A percentile compares a stretch with the other conserved stretches of the same genome.
Conservation (phyloP, 148 eudicot genomes). For the Nyssa sinensis region DNA sequence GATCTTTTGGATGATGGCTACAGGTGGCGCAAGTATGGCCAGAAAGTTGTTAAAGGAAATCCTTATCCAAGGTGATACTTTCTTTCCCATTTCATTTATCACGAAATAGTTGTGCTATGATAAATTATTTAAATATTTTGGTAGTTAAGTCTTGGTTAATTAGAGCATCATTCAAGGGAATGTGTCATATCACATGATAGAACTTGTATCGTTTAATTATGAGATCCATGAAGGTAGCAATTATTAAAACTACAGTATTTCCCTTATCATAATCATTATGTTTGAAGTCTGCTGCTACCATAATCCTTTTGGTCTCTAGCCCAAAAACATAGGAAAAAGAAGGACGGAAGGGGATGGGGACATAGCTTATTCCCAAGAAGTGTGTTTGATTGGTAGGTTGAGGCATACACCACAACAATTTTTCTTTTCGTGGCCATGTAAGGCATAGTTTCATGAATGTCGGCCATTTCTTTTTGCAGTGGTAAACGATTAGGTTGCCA, state of each 20-base stretch:
- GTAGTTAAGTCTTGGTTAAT: not conserved
- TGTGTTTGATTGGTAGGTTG: not conserved
- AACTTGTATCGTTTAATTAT: not conserved
- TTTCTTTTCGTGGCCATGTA: too few species aligned
- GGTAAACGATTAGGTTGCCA: too few species aligned
- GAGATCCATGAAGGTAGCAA: not conserved
- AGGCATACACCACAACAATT: not conserved
- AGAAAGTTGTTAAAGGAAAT: constrained; percentile 94
- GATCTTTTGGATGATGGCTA: constrained; percentile 96
- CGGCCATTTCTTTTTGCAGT: too few species aligned
- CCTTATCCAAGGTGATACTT: constrained; percentile 74
- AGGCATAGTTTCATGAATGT: too few species aligned
- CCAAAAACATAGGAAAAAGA: too few species aligned
- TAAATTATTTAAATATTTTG: not conserved
- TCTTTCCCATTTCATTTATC: constrained; percentile 5
- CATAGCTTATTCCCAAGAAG: too few species aligned
- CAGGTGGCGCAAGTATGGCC: constrained; percentile 98
- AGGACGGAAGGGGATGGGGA: too few species aligned
- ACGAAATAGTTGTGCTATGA: not conserved
- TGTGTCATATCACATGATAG: not conserved
- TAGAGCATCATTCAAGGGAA: not conserved
- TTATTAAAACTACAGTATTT: not conserved
- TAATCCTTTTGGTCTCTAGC: not conserved
- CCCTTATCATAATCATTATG: not conserved
- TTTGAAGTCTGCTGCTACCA: not conserved